Base-by-base conservation (phyloP, 768 basidiomycete species). In the Roridomyces roridus region DNA sequence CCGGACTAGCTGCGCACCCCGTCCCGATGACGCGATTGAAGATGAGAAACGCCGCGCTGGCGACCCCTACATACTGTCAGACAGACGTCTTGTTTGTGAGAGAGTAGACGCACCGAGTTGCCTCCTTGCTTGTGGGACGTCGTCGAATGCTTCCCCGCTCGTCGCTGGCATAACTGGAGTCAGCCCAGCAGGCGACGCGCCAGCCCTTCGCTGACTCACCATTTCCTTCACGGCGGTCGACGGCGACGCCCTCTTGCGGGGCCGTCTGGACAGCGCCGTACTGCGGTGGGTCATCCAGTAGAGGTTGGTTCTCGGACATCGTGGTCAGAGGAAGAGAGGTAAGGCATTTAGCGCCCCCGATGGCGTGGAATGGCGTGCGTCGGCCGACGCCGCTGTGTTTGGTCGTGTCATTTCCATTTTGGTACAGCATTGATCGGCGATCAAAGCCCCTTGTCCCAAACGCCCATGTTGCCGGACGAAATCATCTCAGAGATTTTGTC, bases 11-110 rank as follows among this genome's bases (percentile, higher is more conserved):
- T n/a, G 67, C 73, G 29, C 46, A 77, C 76, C 76, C 77, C 51
- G 77, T 77, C 14, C 77, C 77, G 50, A 77, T 77, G 17, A 79
- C 76, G 25, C 77, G 70, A 50, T 79, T 79, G 65, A 79, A 77
- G 23, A 77, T 73, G 48, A 79, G 71, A 58, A 77, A 77, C 4
- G 76, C 70, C 12, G 77, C 76, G 47, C 61, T 62, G 44, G 56
- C 26, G 14, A 58, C 35, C 14, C 58, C 57, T 59, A 23, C 15
- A 51, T 52, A 29, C 14, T 1, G 37, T 11, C 3, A 31, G 45
- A 40, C 14, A 28, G 45, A 31, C 23, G 35, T 14, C 17, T 24
- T 28, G 36, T 14, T 11, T 17, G 6, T 29, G 20, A 1, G 23
- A 20, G 40, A 17, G n/a, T 18, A 12, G 11, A 23, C 18, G 1